phyloP scores from a whole-genome alignment of 139 green algal genomes.

The Dunaliella sp. region DNA sequence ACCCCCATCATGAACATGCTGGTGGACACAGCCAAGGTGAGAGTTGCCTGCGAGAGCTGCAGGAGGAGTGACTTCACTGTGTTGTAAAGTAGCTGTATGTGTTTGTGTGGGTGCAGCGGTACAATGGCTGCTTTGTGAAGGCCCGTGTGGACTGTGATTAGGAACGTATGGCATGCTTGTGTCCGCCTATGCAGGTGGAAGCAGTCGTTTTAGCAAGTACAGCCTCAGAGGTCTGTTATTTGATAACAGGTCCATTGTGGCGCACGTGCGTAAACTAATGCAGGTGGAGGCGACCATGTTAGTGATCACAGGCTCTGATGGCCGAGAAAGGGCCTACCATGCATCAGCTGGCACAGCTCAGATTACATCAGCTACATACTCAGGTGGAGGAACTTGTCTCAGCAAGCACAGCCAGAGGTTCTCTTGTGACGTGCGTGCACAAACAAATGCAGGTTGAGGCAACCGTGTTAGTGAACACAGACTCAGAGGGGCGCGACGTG shows the following conservation, averaged over 20 bases:
- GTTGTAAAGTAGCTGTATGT: background rate
- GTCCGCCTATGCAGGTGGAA: background rate
- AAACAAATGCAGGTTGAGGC: background rate
- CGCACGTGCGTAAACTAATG: too few relatives aligned
- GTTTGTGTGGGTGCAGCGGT: background rate
- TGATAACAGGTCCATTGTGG: too few relatives aligned
- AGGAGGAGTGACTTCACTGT: too few relatives aligned
- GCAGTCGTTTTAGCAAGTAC: background rate
- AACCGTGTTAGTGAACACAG: background rate
- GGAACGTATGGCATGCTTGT: background rate
- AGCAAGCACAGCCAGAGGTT: too few relatives aligned
- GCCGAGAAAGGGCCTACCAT: background rate
- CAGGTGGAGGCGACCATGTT: background rate
- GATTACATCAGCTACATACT: too few relatives aligned
- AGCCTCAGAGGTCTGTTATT: too few relatives aligned
- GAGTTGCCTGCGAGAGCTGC: background rate
- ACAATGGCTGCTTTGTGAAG: too few relatives aligned
- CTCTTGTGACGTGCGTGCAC: too few relatives aligned
- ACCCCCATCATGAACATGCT: slow-evolving; percentile 5
- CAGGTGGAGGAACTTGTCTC: too few relatives aligned
- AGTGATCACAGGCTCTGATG: background rate
- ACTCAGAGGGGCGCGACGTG: background rate
- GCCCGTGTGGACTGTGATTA: background rate
- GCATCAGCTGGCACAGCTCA: background rate
- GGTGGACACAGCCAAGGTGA: slow-evolving; percentile 2